Evolutionary conservation across 352 stramenopile species (phyloP), one percentile per base, ranked within the genome.

Genomic region (Pythium aristosporum): DNA sequence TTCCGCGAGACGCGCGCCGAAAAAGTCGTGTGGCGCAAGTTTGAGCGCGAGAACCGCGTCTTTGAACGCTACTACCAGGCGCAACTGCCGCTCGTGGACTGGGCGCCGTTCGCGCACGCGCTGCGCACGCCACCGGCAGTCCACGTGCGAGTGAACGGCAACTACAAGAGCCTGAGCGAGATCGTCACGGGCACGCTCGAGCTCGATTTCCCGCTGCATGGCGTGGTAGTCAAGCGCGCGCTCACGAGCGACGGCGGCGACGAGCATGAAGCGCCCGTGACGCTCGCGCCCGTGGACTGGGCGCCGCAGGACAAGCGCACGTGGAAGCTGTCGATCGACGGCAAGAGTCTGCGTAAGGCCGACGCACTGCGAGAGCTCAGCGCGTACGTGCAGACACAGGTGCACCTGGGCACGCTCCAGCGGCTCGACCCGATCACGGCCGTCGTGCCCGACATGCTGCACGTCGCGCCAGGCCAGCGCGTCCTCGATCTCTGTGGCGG

Each of bases 401-500:
- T 79, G 46, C 74, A 88, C 8, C 67, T 91, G 20, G 94, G 97
- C 1, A 96, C 82, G 34, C 75, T 99, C 3, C 90, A 97, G 41
- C 79, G 82, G 25, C 96, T 99, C 64, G 98, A 99, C 66, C 82
- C 97, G 10, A 94, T 96, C 32, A 97, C 87, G 46, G 99, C 98
- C 82, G 78, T 99, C 39, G 86, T 98, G 5, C 94, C 97, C 4
- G 75, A 96, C 42, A 97, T 99, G 51, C 82, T 99, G 20, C 74
- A 96, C 66, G 77, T 94, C 0, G 61, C 94, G 62, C 87, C 86
- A 5, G 77, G 94, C 50, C 79, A 98, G 66, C 71, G 71, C 15
- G 74, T 93, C 30, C 57, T 91, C 9, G 80, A 93, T 70, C 72
- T 93, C 21, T 89, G 82, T 37, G 80, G 82, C 37, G 82, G 75